A percentile compares a stretch with the other conserved stretches of the same genome.
phyloP scores from a whole-genome alignment of 805 yeast genomes.

The Hanseniaspora clermontiae region DNA sequence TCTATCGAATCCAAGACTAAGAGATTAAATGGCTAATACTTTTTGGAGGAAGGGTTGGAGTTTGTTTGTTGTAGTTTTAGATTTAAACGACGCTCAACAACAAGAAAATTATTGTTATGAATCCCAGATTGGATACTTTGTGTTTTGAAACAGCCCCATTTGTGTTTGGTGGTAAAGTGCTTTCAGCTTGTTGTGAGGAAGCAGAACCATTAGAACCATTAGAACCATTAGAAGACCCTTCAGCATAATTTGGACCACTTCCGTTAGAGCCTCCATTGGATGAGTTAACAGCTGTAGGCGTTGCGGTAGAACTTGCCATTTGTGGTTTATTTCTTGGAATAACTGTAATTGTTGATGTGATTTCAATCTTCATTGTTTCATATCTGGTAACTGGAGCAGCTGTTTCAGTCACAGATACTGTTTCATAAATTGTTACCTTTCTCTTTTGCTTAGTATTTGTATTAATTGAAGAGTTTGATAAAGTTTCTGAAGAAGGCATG shows the following conservation, averaged over 20 bases:
- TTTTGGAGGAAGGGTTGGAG: not conserved
- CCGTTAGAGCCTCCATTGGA: not conserved
- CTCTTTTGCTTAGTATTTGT: conserved; percentile 9
- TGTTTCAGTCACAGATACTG: conserved; percentile 12
- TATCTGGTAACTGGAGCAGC: conserved; percentile 4
- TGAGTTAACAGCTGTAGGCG: not conserved
- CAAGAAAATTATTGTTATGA: not conserved
- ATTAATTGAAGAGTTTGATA: not conserved
- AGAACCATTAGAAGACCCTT: not conserved
- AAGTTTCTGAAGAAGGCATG: not conserved
- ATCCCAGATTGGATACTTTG: not conserved
- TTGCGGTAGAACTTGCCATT: not conserved
- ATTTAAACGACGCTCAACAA: not conserved
- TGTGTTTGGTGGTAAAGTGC: not conserved
- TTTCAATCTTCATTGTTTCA: conserved; percentile 4
- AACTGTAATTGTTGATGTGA: conserved; percentile 10
- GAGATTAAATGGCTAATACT: not conserved
- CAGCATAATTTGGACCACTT: not conserved
- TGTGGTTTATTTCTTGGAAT: not conserved
- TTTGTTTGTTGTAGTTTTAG: too few relatives aligned
- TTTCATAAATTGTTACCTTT: conserved; percentile 11
- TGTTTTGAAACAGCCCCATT: not conserved
- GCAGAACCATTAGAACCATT: not conserved
- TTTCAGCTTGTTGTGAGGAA: not conserved
- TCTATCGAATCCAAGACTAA: not conserved